These are phyloP conservation scores for Cyclocybe cylindracea DNA, from an alignment of 768 basidiomycete genomes.

Conservation along the genomic window DNA sequence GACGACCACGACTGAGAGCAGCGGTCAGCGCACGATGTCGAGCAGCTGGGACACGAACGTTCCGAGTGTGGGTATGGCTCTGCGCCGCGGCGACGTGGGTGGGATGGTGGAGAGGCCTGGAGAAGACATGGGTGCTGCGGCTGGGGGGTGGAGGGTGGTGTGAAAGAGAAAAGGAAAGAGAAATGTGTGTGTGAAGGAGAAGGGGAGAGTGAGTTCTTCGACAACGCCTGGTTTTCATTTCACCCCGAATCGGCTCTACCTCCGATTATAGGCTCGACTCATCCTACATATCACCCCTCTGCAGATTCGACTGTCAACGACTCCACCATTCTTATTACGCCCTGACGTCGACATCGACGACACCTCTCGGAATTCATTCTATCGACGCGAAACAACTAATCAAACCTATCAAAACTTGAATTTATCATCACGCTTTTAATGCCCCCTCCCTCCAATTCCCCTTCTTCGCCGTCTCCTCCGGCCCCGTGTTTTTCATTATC, in stretches of 20 bases:
- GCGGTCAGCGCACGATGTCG: slow-evolving; percentile 37
- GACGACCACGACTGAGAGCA: slow-evolving; percentile 54
- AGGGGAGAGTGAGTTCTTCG: too few species aligned
- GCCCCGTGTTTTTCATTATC: slow-evolving; percentile 2
- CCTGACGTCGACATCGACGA: background rate
- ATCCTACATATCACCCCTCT: background rate
- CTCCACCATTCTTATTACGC: background rate
- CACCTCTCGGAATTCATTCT: slow-evolving; percentile 1
- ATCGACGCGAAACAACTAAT: background rate
- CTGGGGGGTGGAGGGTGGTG: slow-evolving; percentile 20
- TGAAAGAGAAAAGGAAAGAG: slow-evolving; percentile 1
- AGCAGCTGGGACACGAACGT: slow-evolving; percentile 42
- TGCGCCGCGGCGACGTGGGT: slow-evolving; percentile 9
- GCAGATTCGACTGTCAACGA: background rate
- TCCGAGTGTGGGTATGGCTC: slow-evolving; percentile 4
- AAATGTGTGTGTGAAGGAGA: too few species aligned
- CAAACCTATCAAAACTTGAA: background rate
- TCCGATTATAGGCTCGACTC: background rate
- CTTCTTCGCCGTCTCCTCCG: slow-evolving; percentile 2
- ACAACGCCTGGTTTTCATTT: too few species aligned
- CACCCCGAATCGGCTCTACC: too few species aligned
- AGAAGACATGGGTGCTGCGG: slow-evolving; percentile 23
- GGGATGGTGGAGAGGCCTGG: slow-evolving; percentile 24
- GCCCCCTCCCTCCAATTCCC: background rate
- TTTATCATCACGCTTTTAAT: slow-evolving; percentile 2